Base-by-base conservation (phyloP, 1,139 yeast genomes). In the Zygosaccharomyces sapae region DNA sequence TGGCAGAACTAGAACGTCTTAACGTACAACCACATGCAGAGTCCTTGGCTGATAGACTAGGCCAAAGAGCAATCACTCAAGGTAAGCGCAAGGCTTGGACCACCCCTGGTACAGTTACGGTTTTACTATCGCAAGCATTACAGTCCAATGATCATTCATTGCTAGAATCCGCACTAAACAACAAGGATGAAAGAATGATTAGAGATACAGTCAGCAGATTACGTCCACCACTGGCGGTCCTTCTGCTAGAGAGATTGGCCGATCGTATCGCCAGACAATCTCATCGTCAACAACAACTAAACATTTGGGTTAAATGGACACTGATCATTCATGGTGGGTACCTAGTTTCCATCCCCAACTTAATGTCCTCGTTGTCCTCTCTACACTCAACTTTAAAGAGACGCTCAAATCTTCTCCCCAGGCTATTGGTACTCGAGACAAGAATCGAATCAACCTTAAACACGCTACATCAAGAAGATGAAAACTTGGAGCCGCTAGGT, bases 271-370 rank as follows among this genome's bases (percentile, higher is more conserved):
- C 90, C 8, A 78, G 94, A 58, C 72, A 75, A 22, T 79, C 81
- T 4, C 69, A 74, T 49, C 62, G 73, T 45, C 89, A 89, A 54
- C 86, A 84, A 34, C 83, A 82, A 51, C 73, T 92, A 54, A 83
- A 85, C 54, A 75, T 80, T 43, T 92, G 99, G 99, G 82, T 90
- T 55, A 87, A 90, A 65, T 90, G 97, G 94, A 83, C 89, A 43
- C 73, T 94, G 60, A 83, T 92, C 41, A 80, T 86, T 33, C 98
- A 94, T 65, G 98, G 98, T 34, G 92, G 95, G 1, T 81, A 81
- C 53, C 55, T 77, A 44, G 69, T 85, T 22, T 76, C 85, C 13
- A 72, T 86, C 47, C 90, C 95, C 39, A 82, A 85, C 55, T 73
- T 86, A 53, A 73, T 79, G 53, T 71, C 76, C 43, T 81, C 86